These are phyloP conservation scores for Akanthomyces muscarius DNA, from an alignment of 2,329 filamentous ascomycete genomes.

Conservation along the genomic window DNA sequence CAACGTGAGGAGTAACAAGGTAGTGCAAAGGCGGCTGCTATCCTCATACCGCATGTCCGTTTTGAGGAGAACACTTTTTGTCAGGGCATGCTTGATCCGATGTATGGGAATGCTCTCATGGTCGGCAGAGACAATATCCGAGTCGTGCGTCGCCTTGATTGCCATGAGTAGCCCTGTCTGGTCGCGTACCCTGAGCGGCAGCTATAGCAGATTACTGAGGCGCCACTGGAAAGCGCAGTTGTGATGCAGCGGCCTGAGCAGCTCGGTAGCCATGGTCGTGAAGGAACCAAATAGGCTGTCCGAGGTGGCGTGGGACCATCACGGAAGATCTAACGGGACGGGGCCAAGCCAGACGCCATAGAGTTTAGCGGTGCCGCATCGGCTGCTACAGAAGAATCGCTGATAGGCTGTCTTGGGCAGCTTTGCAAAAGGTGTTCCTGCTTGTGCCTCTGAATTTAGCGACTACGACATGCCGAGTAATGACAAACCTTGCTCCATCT, in stretches of 20 bases:
- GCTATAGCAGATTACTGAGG: background rate
- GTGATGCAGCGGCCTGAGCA: background rate
- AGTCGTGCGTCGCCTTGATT: slow-evolving; percentile 22
- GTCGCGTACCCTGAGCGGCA: background rate
- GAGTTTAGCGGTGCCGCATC: background rate
- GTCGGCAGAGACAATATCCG: slow-evolving; percentile 20
- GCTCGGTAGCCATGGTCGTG: background rate
- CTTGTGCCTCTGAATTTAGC: background rate
- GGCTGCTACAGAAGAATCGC: background rate
- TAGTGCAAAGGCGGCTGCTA: too few relatives aligned
- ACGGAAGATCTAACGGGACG: background rate
- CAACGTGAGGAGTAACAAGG: background rate
- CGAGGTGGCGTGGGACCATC: background rate
- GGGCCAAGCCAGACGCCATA: background rate
- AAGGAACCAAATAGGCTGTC: background rate
- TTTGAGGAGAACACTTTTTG: slow-evolving; percentile 27
- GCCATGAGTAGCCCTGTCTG: slow-evolving; percentile 15
- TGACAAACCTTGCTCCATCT: background rate
- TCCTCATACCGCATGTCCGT: slow-evolving; percentile 25
- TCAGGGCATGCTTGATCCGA: slow-evolving; percentile 20
- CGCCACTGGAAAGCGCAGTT: too few relatives aligned
- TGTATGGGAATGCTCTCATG: slow-evolving; percentile 5
- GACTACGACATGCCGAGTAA: background rate
- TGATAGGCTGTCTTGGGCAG: background rate
- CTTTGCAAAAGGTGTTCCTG: background rate